Evolutionary conservation across 768 basidiomycete genomes (phyloP).

Genomic region (Naganishia onofrii): DNA sequence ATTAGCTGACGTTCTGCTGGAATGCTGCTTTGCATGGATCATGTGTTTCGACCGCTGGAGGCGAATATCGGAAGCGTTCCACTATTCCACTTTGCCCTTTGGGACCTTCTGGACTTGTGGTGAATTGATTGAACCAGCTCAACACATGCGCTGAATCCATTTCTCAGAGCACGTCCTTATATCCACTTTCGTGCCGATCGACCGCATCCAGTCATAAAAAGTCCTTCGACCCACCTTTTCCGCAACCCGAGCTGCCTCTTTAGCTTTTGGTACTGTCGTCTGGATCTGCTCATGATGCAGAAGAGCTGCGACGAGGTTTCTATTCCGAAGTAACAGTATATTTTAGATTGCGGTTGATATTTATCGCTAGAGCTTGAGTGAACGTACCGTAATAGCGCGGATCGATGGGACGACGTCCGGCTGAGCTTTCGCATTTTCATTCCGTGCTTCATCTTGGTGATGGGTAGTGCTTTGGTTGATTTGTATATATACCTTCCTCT

Average conservation of each 20-base stretch:
- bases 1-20: background rate
- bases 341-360: background rate
- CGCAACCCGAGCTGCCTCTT: slow-evolving; percentile 82
- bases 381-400: slow-evolving; percentile 82
- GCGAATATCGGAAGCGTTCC: too few species aligned
- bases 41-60: too few species aligned
- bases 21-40: too few species aligned
- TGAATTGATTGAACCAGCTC: background rate
- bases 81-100: too few species aligned
- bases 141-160: background rate
- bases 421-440: slow-evolving; percentile 87
- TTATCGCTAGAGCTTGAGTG: background rate
- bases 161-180: background rate
- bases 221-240: slow-evolving; percentile 66
- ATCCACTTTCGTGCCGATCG: background rate
- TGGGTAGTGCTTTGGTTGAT: background rate
- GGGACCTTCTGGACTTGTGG: too few species aligned
- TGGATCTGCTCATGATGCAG: slow-evolving; percentile 93
- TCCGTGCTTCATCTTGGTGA: slow-evolving; percentile 78
- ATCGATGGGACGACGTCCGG: slow-evolving; percentile 84
- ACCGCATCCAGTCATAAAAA: background rate
- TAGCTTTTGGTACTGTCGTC: slow-evolving; percentile 92
- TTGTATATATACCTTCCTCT: background rate
- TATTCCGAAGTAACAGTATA: slow-evolving; percentile 46
- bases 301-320: slow-evolving; percentile 89